These are phyloP conservation scores for Chytriomyces sp. DNA, from an alignment of 192 early-diverging fungal species.

Conservation along the genomic window DNA sequence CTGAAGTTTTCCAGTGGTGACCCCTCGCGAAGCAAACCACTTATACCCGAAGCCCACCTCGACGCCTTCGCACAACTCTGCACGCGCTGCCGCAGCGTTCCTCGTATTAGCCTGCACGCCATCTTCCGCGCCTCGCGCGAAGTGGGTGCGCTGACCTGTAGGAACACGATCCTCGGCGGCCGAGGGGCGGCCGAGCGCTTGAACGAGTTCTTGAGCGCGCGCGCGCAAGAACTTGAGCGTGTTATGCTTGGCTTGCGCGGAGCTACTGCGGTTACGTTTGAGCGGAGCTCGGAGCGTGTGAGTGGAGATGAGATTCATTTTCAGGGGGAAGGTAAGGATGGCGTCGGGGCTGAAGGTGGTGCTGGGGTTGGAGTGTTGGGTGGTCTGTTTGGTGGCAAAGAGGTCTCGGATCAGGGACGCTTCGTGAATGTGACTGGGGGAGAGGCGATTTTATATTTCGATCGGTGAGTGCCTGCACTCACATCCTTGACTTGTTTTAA, in stretches of 20 bases:
- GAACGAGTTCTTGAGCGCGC: not conserved
- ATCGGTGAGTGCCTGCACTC: not conserved
- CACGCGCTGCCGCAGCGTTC: not conserved
- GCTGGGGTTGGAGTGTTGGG: conserved; percentile 8
- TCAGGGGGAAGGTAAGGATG: not conserved
- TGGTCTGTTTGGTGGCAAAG: conserved; percentile 1
- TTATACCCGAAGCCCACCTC: conserved; percentile 3
- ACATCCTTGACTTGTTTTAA: not conserved
- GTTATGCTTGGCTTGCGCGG: conserved; percentile 6
- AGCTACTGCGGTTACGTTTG: not conserved
- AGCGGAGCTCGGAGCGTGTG: not conserved
- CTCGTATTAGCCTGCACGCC: not conserved
- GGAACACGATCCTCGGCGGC: not conserved
- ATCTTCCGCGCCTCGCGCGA: conserved; percentile 8
- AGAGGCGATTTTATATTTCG: not conserved
- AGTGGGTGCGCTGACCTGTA: not conserved
- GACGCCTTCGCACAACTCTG: not conserved
- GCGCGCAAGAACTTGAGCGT: conserved; percentile 1
- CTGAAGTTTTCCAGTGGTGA: conserved; percentile 13
- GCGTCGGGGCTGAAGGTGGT: not conserved
- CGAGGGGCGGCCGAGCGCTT: conserved; percentile 6
- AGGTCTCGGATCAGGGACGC: conserved; percentile 5
- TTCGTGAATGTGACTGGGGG: not conserved
- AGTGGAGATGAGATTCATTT: not conserved
- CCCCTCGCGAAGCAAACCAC: not conserved